These are phyloP conservation scores for Beauveria varroae DNA, from an alignment of 2,329 filamentous ascomycete species.

Conservation along the genomic window DNA sequence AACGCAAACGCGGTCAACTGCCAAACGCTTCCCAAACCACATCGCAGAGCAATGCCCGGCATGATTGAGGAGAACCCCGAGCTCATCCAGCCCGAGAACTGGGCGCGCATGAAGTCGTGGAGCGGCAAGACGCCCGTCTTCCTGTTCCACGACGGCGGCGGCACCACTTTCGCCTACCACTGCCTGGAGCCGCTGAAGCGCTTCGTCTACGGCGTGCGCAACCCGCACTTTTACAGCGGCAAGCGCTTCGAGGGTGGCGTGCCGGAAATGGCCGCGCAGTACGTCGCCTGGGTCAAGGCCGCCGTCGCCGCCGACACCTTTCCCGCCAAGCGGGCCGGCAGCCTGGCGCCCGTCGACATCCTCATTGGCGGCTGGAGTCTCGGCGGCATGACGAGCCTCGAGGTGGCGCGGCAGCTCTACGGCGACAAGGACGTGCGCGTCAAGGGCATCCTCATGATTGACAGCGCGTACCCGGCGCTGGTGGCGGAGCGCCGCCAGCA, in stretches of 20 bases:
- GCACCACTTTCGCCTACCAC: conserved; percentile 51
- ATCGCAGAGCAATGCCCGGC: conserved; percentile 2
- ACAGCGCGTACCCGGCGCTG: conserved; percentile 35
- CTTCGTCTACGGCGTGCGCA: conserved; percentile 45
- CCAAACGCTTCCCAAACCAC: neutral
- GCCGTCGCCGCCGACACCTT: conserved; percentile 25
- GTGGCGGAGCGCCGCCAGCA: conserved; percentile 14
- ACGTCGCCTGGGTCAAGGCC: conserved; percentile 37
- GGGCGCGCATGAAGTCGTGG: conserved; percentile 16
- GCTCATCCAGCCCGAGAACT: conserved; percentile 27
- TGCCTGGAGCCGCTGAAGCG: conserved; percentile 42
- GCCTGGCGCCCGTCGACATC: conserved; percentile 27
- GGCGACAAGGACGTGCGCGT: conserved; percentile 31
- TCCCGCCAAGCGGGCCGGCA: conserved; percentile 15
- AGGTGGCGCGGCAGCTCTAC: conserved; percentile 38
- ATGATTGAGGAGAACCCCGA: conserved; percentile 24
- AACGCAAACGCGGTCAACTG: neutral
- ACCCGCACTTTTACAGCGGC: conserved; percentile 42
- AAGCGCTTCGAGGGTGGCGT: conserved; percentile 44
- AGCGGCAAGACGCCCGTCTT: conserved; percentile 37
- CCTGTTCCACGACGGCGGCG: conserved; percentile 54
- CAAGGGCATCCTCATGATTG: conserved; percentile 45
- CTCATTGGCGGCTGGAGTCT: conserved; percentile 50
- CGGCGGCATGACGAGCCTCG: conserved; percentile 44
- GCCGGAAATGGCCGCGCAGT: conserved; percentile 45